Conservation (phyloP, 345 rosid species). For the Syzygium aqueum region DNA sequence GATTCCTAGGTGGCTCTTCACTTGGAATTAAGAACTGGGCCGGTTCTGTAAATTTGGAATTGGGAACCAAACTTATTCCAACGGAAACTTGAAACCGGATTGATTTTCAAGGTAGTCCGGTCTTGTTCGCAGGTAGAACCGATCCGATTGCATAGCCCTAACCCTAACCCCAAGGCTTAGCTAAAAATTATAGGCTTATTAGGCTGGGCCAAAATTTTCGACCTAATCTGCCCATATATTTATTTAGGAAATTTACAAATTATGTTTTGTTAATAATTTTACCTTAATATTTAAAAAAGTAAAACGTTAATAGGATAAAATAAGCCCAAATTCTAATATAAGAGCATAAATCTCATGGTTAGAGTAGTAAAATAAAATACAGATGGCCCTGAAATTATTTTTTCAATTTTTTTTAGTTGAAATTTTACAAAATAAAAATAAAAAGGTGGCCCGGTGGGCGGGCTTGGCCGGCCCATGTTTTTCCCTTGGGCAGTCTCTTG, state of each 20-base stretch:
- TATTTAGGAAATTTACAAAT: not conserved
- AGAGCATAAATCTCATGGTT: not conserved
- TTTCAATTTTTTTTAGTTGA: not conserved
- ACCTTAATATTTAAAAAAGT: not conserved
- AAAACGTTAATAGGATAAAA: not conserved
- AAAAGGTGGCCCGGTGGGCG: not conserved
- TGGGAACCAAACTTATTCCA: no score
- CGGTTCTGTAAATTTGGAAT: no score
- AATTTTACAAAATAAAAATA: not conserved
- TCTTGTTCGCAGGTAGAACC: no score
- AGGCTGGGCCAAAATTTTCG: not conserved
- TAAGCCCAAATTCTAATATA: not conserved
- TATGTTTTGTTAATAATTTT: not conserved
- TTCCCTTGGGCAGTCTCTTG: not conserved
- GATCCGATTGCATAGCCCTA: no score
- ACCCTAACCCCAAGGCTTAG: not conserved
- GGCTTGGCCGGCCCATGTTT: not conserved
- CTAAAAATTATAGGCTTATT: not conserved
- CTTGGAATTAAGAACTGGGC: no score
- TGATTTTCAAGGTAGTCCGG: no score
- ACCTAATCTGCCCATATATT: not conserved
- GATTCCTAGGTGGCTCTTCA: no score
- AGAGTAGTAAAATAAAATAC: not conserved
- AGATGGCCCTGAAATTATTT: not conserved
- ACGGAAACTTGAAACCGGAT: no score